phyloP scores from a whole-genome alignment of 148 eudicot genomes.

The Cornus suecica region DNA sequence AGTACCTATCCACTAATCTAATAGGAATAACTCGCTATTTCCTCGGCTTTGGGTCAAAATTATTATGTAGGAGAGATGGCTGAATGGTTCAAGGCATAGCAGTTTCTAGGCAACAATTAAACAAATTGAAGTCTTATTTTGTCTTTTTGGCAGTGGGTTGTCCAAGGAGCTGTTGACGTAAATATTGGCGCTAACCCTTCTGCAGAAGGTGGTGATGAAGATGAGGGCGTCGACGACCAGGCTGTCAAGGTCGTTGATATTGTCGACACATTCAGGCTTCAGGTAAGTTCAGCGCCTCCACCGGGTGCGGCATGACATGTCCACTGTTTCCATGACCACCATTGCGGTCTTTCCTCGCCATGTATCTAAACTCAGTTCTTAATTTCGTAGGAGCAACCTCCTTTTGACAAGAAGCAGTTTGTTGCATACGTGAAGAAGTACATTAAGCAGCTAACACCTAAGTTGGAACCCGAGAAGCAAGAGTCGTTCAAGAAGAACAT shows the following conservation, averaged over 20 bases:
- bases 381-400: constrained; percentile 47
- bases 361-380: neutral
- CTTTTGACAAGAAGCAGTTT: constrained; percentile 47
- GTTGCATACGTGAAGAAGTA: constrained; percentile 44
- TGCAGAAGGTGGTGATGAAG: constrained; percentile 24
- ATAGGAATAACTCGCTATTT: no score
- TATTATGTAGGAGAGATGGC: no score
- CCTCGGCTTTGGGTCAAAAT: no score
- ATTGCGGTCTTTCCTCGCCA: neutral
- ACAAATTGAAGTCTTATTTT: neutral
- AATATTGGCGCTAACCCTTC: constrained; percentile 27
- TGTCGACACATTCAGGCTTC: constrained; percentile 50
- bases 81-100: no score
- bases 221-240: constrained; percentile 53
- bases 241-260: constrained; percentile 50
- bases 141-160: constrained; percentile 17
- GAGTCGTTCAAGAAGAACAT: constrained; percentile 39
- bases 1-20: no score
- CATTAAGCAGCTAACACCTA: constrained; percentile 40
- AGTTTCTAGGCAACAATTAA: neutral
- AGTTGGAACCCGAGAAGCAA: constrained; percentile 29
- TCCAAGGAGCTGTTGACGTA: constrained; percentile 15
- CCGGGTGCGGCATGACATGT: no score
- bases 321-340: neutral
- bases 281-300: constrained; percentile 30